Percentiles rank a stretch among this genome's conserved stretches.
Conservation (phyloP, 2,329 filamentous ascomycete genomes). For the Ophiobolus disseminans region DNA sequence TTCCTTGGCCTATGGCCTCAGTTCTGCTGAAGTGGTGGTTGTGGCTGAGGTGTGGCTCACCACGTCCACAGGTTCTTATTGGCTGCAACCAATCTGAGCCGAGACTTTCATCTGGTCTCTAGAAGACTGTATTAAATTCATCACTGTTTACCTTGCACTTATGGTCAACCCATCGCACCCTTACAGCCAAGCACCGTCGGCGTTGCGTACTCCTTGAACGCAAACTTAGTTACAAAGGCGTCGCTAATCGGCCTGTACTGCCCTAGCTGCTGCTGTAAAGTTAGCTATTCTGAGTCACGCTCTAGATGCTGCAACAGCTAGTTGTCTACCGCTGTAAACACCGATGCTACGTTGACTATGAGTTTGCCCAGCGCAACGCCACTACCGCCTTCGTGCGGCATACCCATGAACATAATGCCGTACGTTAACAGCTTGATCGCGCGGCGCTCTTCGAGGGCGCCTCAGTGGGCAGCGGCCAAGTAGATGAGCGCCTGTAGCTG, state of each 20-base stretch:
- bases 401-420: conserved; percentile 51
- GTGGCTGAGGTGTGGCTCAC: too few relatives aligned
- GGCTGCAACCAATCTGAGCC: too few relatives aligned
- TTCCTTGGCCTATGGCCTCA: too few relatives aligned
- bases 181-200: conserved; percentile 33
- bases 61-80: too few relatives aligned
- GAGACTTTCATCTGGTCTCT: too few relatives aligned
- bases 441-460: conserved; percentile 35
- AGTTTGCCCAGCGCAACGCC: conserved; percentile 37
- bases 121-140: too few relatives aligned
- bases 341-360: conserved; percentile 45
- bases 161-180: too few relatives aligned
- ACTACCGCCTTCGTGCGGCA: conserved; percentile 48
- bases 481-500: conserved; percentile 43
- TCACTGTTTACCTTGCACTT: too few relatives aligned
- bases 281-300: conserved; percentile 47
- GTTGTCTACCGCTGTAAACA: conserved; percentile 41
- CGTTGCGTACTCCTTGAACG: conserved; percentile 40
- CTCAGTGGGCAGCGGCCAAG: conserved; percentile 36
- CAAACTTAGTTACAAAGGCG: conserved; percentile 47
- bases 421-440: conserved; percentile 48
- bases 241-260: conserved; percentile 45
- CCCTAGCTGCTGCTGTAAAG: conserved; percentile 4
- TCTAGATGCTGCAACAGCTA: conserved; percentile 41
- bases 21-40: too few relatives aligned